These are phyloP conservation scores for Diutina mesorugosa DNA, from an alignment of 1,139 yeast species.

Conservation along the genomic window DNA sequence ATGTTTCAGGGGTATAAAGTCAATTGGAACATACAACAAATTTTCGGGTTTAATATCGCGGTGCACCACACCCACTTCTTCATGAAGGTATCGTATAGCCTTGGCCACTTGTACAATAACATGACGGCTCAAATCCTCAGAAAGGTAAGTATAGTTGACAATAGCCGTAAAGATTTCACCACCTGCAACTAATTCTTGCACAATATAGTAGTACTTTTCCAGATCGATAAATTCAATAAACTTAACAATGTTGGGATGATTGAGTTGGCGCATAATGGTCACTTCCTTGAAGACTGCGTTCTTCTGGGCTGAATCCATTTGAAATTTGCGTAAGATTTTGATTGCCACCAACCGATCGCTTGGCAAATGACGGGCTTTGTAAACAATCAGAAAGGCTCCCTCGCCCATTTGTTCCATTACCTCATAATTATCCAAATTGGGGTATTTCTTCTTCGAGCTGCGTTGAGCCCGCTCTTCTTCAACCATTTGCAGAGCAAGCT, in stretches of 20 bases:
- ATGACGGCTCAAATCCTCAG: conserved; percentile 54
- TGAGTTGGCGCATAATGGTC: conserved; percentile 42
- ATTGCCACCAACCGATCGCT: conserved; percentile 12
- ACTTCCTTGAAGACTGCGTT: conserved; percentile 46
- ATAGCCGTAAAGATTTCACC: conserved; percentile 53
- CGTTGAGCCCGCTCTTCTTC: conserved; percentile 5
- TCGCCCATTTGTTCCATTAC: conserved; percentile 55
- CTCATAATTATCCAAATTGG: conserved; percentile 32
- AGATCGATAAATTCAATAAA: conserved; percentile 38
- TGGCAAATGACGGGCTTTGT: conserved; percentile 45
- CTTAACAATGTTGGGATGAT: conserved; percentile 36
- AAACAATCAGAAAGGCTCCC: conserved; percentile 87
- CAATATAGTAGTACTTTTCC: conserved; percentile 43
- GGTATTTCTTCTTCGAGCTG: conserved; percentile 4
- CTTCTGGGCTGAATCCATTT: conserved; percentile 40
- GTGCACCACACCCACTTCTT: conserved; percentile 44
- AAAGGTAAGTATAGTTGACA: conserved; percentile 40
- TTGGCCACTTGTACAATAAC: conserved; percentile 37
- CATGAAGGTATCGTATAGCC: conserved; percentile 38
- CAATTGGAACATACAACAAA: conserved; percentile 49
- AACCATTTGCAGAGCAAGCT: conserved; percentile 6
- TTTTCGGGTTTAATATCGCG: conserved; percentile 48
- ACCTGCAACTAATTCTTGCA: conserved; percentile 53
- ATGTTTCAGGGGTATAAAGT: conserved; percentile 26
- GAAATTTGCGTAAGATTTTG: conserved; percentile 41